These are phyloP conservation scores for Monosporascus sp. DNA, from an alignment of 2,329 filamentous ascomycete species.

Conservation along the genomic window DNA sequence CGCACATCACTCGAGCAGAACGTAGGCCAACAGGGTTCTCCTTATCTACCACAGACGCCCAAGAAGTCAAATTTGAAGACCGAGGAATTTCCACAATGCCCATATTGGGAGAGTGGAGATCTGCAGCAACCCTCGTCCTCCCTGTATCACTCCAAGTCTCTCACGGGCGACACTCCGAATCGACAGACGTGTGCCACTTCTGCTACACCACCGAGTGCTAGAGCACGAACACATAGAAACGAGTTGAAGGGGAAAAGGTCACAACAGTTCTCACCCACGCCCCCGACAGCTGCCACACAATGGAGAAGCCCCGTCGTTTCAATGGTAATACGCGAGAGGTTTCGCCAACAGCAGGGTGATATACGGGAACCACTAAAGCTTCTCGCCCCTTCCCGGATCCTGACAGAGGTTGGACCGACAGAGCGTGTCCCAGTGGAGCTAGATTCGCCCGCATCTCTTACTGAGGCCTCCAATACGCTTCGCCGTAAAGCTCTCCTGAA, in stretches of 20 bases:
- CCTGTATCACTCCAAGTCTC: background rate
- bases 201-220: background rate
- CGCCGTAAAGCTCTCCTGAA: background rate
- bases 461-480: background rate
- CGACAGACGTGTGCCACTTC: background rate
- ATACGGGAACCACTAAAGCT: background rate
- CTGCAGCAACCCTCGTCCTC: background rate
- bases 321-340: conserved; percentile 6
- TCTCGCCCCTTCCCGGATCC: background rate
- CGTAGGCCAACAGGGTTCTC: background rate
- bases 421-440: background rate
- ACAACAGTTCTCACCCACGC: conserved; percentile 1
- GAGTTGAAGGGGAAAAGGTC: conserved; percentile 2
- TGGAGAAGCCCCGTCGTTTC: conserved; percentile 1
- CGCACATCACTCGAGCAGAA: conserved; percentile 27
- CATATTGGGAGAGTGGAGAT: conserved; percentile 3
- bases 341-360: conserved; percentile 3
- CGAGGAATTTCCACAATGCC: background rate
- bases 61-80: background rate
- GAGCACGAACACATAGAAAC: background rate
- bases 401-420: background rate
- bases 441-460: background rate
- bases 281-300: background rate
- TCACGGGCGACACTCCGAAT: background rate
- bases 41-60: background rate